Percentiles rank a stretch among this genome's conserved stretches.
Evolutionary conservation across 768 basidiomycete species (phyloP).

Genomic region (Pleurotus pulmonarius): DNA sequence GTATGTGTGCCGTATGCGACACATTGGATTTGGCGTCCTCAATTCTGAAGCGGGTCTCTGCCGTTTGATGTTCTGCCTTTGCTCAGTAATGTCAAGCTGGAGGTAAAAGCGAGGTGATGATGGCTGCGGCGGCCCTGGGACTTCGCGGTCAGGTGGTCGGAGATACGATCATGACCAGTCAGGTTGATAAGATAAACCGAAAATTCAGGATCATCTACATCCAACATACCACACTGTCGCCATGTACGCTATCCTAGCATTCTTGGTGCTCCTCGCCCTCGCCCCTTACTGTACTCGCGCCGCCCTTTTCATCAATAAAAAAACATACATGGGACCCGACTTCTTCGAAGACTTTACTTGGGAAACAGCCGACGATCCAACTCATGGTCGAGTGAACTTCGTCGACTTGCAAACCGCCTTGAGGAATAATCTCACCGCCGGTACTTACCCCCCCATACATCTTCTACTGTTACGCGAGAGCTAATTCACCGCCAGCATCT

Average conservation of each 20-base stretch:
- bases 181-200: not conserved
- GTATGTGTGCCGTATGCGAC: no score
- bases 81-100: no score
- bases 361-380: slow-evolving; percentile 54
- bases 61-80: no score
- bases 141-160: no score
- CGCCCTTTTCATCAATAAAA: slow-evolving; percentile 14
- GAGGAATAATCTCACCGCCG: slow-evolving; percentile 40
- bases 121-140: no score
- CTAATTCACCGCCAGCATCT: slow-evolving; percentile 24
- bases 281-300: not conserved
- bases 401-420: slow-evolving; percentile 40
- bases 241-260: not conserved
- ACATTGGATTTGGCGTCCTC: no score
- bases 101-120: no score
- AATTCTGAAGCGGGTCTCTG: no score
- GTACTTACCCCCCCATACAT: slow-evolving; percentile 22
- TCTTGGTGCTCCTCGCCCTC: not conserved
- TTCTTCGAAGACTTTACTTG: slow-evolving; percentile 48
- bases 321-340: slow-evolving; percentile 22
- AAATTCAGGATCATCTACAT: no score
- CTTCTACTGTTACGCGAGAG: not conserved
- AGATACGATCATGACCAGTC: not conserved
- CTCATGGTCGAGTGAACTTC: slow-evolving; percentile 63
- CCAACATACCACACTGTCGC: no score